phyloP scores from a whole-genome alignment of 1,139 yeast genomes.

The Zygoascus sp. region DNA sequence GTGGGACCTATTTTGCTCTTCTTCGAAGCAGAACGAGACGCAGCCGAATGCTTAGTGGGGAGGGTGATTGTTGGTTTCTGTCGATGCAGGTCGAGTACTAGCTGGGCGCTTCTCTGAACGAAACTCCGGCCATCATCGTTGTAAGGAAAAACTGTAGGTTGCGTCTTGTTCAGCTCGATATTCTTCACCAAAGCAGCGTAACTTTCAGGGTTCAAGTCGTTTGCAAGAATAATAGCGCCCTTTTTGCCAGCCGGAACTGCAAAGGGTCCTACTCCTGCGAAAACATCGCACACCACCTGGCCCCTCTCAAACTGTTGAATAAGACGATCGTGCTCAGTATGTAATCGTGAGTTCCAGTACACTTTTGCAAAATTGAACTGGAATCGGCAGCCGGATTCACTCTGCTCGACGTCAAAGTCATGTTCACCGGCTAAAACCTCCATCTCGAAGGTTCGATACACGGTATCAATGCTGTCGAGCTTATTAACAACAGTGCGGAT shows the following conservation, averaged over 20 bases:
- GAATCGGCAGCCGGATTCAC: conserved; percentile 82
- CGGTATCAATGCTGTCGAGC: conserved; percentile 77
- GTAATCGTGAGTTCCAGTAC: conserved; percentile 95
- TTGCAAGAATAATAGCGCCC: conserved; percentile 74
- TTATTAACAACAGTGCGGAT: conserved; percentile 93
- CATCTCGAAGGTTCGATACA: conserved; percentile 90
- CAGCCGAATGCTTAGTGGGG: conserved; percentile 1
- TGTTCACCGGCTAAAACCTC: conserved; percentile 78
- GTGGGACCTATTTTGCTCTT: conserved; percentile 19
- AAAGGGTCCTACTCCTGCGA: conserved; percentile 99
- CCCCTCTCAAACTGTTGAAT: conserved; percentile 51
- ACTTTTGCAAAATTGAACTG: conserved; percentile 87
- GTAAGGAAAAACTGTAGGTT: conserved; percentile 53
- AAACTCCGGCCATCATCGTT: conserved; percentile 83
- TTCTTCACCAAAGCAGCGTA: conserved; percentile 65
- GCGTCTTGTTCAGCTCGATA: conserved; percentile 59
- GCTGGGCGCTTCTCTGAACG: conserved; percentile 55
- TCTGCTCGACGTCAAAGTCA: conserved; percentile 76
- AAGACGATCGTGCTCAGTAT: conserved; percentile 87
- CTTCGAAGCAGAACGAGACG: background rate
- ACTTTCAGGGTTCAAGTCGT: conserved; percentile 89
- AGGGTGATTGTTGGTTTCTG: conserved; percentile 16
- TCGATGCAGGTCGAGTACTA: conserved; percentile 40
- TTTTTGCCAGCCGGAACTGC: conserved; percentile 94
- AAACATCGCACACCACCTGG: conserved; percentile 85